phyloP scores from a whole-genome alignment of 331 rosid species.

The Malus hybrid region DNA sequence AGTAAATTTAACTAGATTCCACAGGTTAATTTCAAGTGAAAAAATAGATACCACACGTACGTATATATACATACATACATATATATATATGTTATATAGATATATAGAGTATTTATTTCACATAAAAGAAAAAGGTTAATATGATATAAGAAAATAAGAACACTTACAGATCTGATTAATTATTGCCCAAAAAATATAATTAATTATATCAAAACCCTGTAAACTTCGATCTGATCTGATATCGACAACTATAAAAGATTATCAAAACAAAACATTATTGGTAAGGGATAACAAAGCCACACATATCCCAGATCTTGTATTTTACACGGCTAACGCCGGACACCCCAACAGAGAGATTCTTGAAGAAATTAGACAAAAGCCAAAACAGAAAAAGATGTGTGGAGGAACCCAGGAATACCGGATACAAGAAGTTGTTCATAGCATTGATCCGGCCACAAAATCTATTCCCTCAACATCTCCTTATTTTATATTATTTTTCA shows the following conservation, averaged over 20 bases:
- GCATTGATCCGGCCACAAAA: neutral
- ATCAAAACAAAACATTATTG: neutral
- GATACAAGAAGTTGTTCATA: neutral
- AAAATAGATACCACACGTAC: neutral
- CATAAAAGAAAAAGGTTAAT: neutral
- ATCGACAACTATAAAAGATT: neutral
- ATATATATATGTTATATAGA: no score
- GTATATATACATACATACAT: no score
- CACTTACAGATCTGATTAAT: neutral
- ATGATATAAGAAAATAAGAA: neutral
- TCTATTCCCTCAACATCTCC: neutral
- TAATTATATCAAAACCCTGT: no score
- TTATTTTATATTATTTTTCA: neutral
- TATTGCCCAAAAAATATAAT: neutral
- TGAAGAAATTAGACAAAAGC: neutral
- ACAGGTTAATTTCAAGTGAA: neutral
- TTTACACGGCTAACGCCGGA: neutral
- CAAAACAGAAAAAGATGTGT: neutral
- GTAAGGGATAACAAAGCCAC: neutral
- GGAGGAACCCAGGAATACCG: neutral
- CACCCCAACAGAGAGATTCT: neutral
- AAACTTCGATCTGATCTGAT: neutral
- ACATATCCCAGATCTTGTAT: neutral
- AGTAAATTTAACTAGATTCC: neutral
- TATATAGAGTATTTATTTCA: no score